Evolutionary conservation across 108 stramenopile genomes (phyloP).

Genomic region (Pseudonitzschia delicatissima): DNA sequence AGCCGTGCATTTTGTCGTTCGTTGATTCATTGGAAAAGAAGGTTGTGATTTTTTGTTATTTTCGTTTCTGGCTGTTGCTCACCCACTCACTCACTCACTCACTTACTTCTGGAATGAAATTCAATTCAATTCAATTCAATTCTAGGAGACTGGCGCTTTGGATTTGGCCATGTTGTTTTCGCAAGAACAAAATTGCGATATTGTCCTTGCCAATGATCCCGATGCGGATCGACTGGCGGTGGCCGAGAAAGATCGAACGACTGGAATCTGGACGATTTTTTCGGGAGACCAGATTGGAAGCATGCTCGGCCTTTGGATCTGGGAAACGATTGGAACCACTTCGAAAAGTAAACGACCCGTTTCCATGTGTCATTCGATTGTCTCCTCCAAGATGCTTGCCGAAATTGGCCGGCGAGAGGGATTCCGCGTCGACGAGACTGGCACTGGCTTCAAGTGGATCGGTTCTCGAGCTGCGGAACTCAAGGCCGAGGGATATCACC

Average conservation of each 20-base stretch:
- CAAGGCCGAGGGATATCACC: constrained; percentile 61
- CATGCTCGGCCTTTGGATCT: constrained; percentile 90
- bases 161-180: constrained; percentile 84
- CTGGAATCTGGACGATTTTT: constrained; percentile 87
- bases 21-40: no score
- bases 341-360: constrained; percentile 48
- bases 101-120: neutral
- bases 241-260: constrained; percentile 69
- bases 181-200: constrained; percentile 48
- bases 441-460: constrained; percentile 98
- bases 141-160: constrained; percentile 90
- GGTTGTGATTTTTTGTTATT: no score
- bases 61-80: no score
- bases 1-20: no score
- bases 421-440: constrained; percentile 90
- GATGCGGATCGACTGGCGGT: constrained; percentile 97
- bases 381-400: constrained; percentile 90
- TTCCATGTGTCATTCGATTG: constrained; percentile 93
- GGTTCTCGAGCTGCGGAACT: constrained; percentile 68
- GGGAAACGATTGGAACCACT: constrained; percentile 65
- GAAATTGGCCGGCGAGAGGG: constrained; percentile 86
- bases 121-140: constrained; percentile 58
- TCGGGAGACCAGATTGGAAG: constrained; percentile 95
- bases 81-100: no score
- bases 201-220: constrained; percentile 97